These are phyloP conservation scores for Artemisia tridentata DNA, from an alignment of 129 eudicot species.

Conservation along the genomic window DNA sequence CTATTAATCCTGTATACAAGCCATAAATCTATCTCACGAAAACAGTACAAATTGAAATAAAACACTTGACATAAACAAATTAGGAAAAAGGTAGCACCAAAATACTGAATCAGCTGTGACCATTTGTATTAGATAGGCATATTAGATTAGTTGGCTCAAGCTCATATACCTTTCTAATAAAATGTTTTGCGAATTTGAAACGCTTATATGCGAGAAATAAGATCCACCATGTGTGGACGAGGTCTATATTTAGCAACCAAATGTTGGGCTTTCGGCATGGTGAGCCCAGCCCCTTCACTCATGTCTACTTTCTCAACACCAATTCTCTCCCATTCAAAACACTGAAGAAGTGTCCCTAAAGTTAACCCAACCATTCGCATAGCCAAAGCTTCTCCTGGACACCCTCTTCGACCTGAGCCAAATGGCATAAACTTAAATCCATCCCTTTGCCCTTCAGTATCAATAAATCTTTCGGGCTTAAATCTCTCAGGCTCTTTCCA, in stretches of 20 bases:
- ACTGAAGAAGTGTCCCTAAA: slow-evolving; percentile 38
- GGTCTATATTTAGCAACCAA: slow-evolving; percentile 37
- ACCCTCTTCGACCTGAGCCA: slow-evolving; percentile 51
- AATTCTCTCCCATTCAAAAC: slow-evolving; percentile 48
- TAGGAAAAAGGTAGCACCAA: no score
- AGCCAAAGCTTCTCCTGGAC: slow-evolving; percentile 50
- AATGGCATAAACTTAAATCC: slow-evolving; percentile 45
- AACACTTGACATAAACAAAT: no score
- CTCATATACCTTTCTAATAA: no score
- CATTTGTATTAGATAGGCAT: no score
- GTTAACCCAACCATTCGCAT: slow-evolving; percentile 35
- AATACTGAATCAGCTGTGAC: no score
- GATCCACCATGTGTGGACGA: slow-evolving; percentile 32
- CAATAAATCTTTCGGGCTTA: slow-evolving; percentile 38
- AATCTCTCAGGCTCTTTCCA: slow-evolving; percentile 41
- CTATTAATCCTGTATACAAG: no score
- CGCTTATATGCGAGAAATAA: slow-evolving; percentile 22
- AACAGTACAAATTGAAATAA: no score
- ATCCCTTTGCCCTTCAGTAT: slow-evolving; percentile 31
- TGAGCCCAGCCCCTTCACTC: slow-evolving; percentile 38
- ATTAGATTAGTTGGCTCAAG: no score
- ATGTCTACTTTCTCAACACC: slow-evolving; percentile 41
- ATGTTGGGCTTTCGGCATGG: slow-evolving; percentile 38
- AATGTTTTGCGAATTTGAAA: background rate
- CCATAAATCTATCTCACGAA: no score